A percentile compares a stretch with the other conserved stretches of the same genome.
These are phyloP conservation scores for Nothophoma quercina DNA, from an alignment of 2,329 filamentous ascomycete genomes.

Conservation along the genomic window DNA sequence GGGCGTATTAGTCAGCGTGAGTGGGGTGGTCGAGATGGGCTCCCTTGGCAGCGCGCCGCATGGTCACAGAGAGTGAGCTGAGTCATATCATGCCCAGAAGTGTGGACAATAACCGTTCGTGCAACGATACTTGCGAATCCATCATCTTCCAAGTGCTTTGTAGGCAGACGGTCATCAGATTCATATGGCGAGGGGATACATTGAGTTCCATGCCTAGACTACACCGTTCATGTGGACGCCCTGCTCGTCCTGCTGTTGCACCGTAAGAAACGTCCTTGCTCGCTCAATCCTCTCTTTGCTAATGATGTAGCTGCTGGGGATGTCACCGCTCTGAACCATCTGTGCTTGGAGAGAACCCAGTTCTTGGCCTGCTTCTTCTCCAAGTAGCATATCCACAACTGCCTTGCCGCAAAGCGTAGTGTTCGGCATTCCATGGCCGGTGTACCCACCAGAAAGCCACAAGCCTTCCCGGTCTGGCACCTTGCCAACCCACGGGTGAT, in stretches of 20 bases:
- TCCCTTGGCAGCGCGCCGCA: conserved; percentile 8
- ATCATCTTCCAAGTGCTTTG: not conserved
- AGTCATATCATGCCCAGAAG: not conserved
- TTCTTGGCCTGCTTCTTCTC: conserved; percentile 48
- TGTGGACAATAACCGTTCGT: no score
- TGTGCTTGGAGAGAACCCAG: conserved; percentile 32
- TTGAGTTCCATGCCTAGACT: conserved; percentile 31
- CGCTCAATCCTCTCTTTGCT: conserved; percentile 45
- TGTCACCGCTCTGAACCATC: conserved; percentile 44
- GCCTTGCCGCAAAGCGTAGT: conserved; percentile 72
- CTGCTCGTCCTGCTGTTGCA: conserved; percentile 42
- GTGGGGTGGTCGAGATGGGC: conserved; percentile 1
- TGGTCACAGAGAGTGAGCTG: not conserved
- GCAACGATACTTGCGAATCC: not conserved
- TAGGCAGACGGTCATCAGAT: no score
- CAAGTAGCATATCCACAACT: conserved; percentile 66
- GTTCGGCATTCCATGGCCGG: conserved; percentile 79
- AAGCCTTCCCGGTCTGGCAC: conserved; percentile 67
- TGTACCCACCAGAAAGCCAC: conserved; percentile 72
- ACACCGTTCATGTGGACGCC: conserved; percentile 39
- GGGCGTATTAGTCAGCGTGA: conserved; percentile 7
- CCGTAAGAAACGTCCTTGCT: conserved; percentile 41
- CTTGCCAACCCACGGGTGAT: conserved; percentile 73
- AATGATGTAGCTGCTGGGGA: conserved; percentile 50
- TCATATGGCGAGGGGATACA: no score